These are phyloP conservation scores for Falciphora oryzae DNA, from an alignment of 2,329 filamentous ascomycete species.

Conservation along the genomic window DNA sequence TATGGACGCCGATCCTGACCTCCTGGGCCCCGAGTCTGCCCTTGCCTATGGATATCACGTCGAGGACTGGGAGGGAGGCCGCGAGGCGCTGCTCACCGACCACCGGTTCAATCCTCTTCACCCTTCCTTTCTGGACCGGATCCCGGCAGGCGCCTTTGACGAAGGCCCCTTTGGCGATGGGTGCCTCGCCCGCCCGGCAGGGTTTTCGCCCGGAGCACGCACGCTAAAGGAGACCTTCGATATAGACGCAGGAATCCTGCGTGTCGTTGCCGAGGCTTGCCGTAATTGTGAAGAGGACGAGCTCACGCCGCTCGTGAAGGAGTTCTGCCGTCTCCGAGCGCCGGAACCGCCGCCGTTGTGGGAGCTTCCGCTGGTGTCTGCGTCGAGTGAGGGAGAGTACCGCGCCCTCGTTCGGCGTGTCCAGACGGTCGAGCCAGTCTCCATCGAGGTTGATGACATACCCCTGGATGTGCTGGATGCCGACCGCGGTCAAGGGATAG, in stretches of 20 bases:
- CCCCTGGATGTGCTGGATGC: conserved; percentile 5
- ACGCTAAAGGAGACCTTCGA: not conserved
- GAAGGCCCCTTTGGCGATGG: not conserved
- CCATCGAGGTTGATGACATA: not conserved
- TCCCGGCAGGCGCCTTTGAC: not conserved
- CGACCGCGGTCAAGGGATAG: not conserved
- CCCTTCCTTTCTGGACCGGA: not conserved
- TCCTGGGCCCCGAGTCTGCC: conserved; percentile 2
- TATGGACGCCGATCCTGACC: not conserved
- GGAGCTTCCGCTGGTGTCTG: conserved; percentile 3
- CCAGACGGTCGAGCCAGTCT: not conserved
- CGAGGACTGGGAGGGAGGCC: not conserved
- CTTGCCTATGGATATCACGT: conserved; percentile 2
- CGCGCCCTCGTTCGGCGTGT: not conserved
- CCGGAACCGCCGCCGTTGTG: not conserved
- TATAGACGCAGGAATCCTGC: not conserved
- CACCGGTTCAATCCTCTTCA: conserved; percentile 6
- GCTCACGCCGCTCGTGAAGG: not conserved
- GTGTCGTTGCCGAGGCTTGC: not conserved
- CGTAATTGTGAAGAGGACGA: not conserved
- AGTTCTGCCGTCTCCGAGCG: not conserved
- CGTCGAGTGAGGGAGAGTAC: conserved; percentile 4
- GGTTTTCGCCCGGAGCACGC: too few species aligned
- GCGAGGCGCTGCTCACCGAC: not conserved
- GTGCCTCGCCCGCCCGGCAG: too few species aligned